A percentile compares a stretch with the other conserved stretches of the same genome.
Conservation (phyloP, 2,329 filamentous ascomycete species). For the Ophiostoma sp. region DNA sequence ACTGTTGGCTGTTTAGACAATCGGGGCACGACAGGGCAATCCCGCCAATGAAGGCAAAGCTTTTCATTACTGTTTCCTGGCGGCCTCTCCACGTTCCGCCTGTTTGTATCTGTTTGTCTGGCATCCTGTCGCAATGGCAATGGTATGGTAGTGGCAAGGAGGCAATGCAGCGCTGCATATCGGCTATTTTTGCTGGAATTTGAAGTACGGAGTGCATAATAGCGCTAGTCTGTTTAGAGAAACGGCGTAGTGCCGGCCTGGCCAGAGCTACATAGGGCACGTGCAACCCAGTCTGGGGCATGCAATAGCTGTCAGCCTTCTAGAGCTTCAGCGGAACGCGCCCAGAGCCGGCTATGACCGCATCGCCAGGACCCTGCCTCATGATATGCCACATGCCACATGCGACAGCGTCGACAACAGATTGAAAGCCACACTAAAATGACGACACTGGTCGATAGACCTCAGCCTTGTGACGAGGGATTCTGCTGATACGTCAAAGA, state of each 20-base stretch:
- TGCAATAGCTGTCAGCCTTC: neutral
- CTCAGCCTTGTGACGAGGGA: neutral
- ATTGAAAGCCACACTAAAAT: neutral
- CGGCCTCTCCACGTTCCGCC: neutral
- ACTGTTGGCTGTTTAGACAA: neutral
- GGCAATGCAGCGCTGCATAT: neutral
- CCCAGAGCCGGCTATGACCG: neutral
- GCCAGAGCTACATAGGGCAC: neutral
- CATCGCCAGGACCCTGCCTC: too few relatives aligned
- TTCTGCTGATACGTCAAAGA: neutral
- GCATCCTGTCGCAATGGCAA: neutral
- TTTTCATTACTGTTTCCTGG: neutral
- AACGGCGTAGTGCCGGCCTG: conserved; percentile 32
- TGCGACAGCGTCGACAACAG: neutral
- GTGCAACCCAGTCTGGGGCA: neutral
- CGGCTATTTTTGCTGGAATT: conserved; percentile 5
- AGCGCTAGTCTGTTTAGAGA: conserved; percentile 37
- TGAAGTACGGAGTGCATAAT: conserved; percentile 1
- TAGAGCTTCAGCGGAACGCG: neutral
- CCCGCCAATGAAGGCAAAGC: neutral
- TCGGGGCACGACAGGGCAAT: neutral
- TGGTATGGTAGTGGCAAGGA: neutral
- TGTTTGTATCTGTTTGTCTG: neutral
- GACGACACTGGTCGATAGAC: neutral
- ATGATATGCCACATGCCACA: neutral